These are phyloP conservation scores for Metarhizium sp. DNA, from an alignment of 2,329 filamentous ascomycete genomes.

Conservation along the genomic window DNA sequence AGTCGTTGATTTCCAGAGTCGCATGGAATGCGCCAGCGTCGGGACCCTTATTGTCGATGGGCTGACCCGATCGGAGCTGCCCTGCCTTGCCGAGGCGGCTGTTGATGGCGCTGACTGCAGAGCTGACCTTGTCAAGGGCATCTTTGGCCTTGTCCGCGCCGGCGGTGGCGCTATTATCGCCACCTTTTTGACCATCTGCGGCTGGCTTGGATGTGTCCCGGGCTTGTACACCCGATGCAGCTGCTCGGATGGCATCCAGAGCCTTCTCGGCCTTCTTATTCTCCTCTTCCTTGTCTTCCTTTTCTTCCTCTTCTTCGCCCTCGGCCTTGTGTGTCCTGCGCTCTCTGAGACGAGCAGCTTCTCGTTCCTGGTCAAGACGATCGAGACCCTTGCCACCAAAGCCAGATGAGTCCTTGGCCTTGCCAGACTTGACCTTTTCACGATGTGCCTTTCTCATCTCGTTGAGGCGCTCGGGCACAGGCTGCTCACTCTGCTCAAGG, in stretches of 20 bases:
- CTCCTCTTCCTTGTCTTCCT: conserved; percentile 69
- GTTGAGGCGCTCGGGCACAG: conserved; percentile 60
- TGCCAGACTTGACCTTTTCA: conserved; percentile 86
- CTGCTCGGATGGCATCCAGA: conserved; percentile 53
- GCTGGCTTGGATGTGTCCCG: conserved; percentile 37
- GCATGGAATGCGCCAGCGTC: conserved; percentile 96
- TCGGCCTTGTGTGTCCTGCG: conserved; percentile 85
- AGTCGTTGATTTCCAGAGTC: conserved; percentile 97
- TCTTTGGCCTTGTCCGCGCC: conserved; percentile 55
- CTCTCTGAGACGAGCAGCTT: conserved; percentile 76
- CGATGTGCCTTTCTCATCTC: conserved; percentile 65
- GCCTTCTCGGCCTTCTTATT: conserved; percentile 64
- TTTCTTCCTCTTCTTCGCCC: conserved; percentile 71
- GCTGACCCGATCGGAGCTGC: conserved; percentile 81
- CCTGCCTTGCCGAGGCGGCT: conserved; percentile 81
- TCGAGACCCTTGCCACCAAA: conserved; percentile 95
- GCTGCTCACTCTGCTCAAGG: conserved; percentile 81
- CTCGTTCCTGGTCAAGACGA: conserved; percentile 81
- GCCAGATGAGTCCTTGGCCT: conserved; percentile 79
- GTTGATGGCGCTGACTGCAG: conserved; percentile 87
- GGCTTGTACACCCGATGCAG: conserved; percentile 46
- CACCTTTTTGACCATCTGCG: conserved; percentile 23
- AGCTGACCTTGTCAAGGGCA: conserved; percentile 75
- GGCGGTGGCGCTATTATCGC: conserved; percentile 37
- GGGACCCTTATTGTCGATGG: conserved; percentile 96